Evolutionary conservation across 2,329 filamentous ascomycete species (phyloP).

Genomic region (Ophiognomonia clavigignenti-juglandacearum): DNA sequence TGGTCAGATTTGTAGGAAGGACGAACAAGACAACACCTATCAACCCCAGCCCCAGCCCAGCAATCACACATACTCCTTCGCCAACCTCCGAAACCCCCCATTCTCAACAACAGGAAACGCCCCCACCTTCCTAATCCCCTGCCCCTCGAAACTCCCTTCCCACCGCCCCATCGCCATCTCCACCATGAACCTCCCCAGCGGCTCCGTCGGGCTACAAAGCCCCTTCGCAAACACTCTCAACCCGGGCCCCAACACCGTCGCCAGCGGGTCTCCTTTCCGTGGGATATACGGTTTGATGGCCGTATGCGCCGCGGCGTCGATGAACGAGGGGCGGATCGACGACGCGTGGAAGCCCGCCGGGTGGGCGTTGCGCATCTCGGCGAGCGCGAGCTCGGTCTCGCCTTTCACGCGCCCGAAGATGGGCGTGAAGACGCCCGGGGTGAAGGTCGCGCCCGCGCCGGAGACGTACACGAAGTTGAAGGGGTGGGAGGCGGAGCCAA

Average conservation of each 20-base stretch:
- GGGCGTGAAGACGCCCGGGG: conserved; percentile 49
- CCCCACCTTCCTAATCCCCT: conserved; percentile 29
- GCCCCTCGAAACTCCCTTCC: conserved; percentile 21
- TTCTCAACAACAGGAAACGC: conserved; percentile 32
- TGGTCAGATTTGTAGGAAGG: too few relatives aligned
- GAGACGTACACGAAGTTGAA: conserved; percentile 72
- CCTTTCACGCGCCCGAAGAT: conserved; percentile 64
- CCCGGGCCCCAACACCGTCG: conserved; percentile 20
- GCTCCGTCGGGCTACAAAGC: conserved; percentile 36
- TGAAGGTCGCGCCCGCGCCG: conserved; percentile 54
- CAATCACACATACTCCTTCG: too few relatives aligned
- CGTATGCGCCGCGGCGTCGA: conserved; percentile 45
- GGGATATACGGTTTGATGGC: conserved; percentile 40
- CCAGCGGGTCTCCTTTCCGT: conserved; percentile 23
- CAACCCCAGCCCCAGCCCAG: not conserved
- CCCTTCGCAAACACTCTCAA: conserved; percentile 19
- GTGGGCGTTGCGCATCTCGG: conserved; percentile 41
- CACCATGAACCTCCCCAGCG: conserved; percentile 38
- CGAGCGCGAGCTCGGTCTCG: conserved; percentile 55
- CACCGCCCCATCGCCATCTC: conserved; percentile 40
- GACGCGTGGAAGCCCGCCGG: conserved; percentile 48
- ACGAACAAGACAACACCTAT: not conserved
- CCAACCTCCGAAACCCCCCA: conserved; percentile 28
- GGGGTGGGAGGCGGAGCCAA: conserved; percentile 38
- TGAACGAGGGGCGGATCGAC: conserved; percentile 53